Base-by-base conservation (phyloP, 192 early-diverging fungal species). In the Pilaira anomala region DNA sequence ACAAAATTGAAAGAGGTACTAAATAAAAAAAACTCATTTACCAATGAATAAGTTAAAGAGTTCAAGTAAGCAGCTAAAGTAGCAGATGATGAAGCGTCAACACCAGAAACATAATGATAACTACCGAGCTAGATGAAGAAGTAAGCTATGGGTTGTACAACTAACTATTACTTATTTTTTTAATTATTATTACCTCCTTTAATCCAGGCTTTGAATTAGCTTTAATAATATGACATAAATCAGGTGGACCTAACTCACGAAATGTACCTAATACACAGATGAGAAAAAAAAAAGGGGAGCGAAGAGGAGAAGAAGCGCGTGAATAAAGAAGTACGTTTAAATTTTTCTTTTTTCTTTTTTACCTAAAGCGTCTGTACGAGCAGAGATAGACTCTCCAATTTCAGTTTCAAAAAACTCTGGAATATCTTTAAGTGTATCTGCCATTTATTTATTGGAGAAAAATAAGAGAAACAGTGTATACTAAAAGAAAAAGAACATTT, bases 351-450 rank as follows among this genome's bases (percentile, higher is more conserved):
- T n/a, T n/a, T n/a, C n/a, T 4, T 33, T n/a, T 30, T n/a, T 90
- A 98, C 95, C 91, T 58, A 99, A 80, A 19, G 88, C 83, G 68
- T 98, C 96, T 18, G 91, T 95, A 65, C 97, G 83, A 2, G 93
- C 83, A 24, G 75, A 75, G 19, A 99, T 75, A 46, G 90, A 87
- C 70, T 99, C 97, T 65, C 89, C 94, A 55, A 95, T 69, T 52
- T 93, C 93, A 21, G 80, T 91, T 66, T 99, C 97, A 75, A 99
- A 96, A 73, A 98, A 93, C 84, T 99, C 97, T 39, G 97, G 93
- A 44, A 98, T 88, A 81, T 90, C 90, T 67, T 85, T 84, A 40
- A 92, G 66, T 45, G 86, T 86, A 67, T 92, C 88, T 65, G 65
- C 39, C 55, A 58, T 58, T 36, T 36, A 9, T 19, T 19, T 54